phyloP scores from a whole-genome alignment of 2,329 filamentous ascomycete species.

The Fusarium albidum region DNA sequence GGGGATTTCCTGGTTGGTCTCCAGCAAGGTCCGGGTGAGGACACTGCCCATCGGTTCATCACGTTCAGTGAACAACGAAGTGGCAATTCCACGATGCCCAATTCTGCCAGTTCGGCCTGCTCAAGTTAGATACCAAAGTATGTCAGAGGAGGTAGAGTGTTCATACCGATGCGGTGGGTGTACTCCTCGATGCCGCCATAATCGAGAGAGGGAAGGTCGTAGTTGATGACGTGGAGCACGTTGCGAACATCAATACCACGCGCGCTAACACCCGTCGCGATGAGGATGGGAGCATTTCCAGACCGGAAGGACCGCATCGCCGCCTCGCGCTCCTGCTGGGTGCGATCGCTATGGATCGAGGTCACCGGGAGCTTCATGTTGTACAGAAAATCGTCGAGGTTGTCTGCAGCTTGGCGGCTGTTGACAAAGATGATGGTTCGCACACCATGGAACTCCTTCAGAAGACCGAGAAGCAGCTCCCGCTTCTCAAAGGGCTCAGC shows the following conservation, averaged over 20 bases:
- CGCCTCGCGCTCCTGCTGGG: conserved; percentile 90
- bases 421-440: conserved; percentile 94
- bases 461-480: conserved; percentile 73
- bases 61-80: conserved; percentile 84
- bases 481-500: conserved; percentile 74
- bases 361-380: conserved; percentile 82
- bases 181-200: conserved; percentile 95
- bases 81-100: conserved; percentile 84
- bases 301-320: conserved; percentile 85
- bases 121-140: conserved; percentile 13
- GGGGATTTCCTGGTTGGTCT: conserved; percentile 80
- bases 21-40: conserved; percentile 82
- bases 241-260: conserved; percentile 90
- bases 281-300: conserved; percentile 78
- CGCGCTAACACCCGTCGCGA: conserved; percentile 86
- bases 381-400: conserved; percentile 87
- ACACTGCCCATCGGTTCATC: conserved; percentile 77
- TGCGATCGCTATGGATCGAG: conserved; percentile 87
- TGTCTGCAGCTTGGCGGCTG: conserved; percentile 78
- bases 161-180: conserved; percentile 87
- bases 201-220: conserved; percentile 76
- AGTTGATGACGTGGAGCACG: conserved; percentile 93
- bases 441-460: conserved; percentile 73
- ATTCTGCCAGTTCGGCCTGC: conserved; percentile 91
- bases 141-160: background rate